Percentiles rank a stretch among this genome's conserved stretches.
phyloP scores from a whole-genome alignment of 2,329 filamentous ascomycete genomes.

The Tolypocladium sp. region DNA sequence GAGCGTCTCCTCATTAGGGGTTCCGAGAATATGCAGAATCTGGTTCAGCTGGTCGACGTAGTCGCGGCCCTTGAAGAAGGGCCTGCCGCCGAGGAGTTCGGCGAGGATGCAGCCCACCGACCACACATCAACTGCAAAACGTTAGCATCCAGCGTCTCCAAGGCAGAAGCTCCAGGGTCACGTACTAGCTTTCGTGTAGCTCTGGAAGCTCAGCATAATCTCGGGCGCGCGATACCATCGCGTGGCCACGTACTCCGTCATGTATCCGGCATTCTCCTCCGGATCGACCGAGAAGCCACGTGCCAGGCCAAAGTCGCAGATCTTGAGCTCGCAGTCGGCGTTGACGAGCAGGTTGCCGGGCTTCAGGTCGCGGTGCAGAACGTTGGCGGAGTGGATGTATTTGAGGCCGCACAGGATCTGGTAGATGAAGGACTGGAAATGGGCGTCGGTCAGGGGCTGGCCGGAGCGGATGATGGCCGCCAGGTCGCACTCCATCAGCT shows the following conservation, averaged over 20 bases:
- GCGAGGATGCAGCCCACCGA: constrained; percentile 97
- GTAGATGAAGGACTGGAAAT: constrained; percentile 99
- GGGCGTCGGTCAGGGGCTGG: constrained; percentile 92
- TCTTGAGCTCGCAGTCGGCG: constrained; percentile 98
- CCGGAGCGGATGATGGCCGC: constrained; percentile 96
- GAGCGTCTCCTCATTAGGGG: constrained; percentile 90
- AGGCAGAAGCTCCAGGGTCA: constrained; percentile 20
- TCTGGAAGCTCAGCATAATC: constrained; percentile 99
- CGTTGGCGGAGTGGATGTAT: constrained; percentile 98
- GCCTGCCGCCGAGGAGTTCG: constrained; percentile 87
- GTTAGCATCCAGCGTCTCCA: not conserved
- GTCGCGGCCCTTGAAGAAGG: constrained; percentile 98
- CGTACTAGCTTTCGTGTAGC: constrained; percentile 99
- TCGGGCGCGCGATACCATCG: constrained; percentile 93
- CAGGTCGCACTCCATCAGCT: constrained; percentile 98
- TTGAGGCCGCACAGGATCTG: constrained; percentile 98
- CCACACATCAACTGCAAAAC: constrained; percentile 81
- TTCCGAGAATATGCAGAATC: constrained; percentile 95
- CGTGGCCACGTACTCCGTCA: constrained; percentile 98
- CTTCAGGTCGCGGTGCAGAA: constrained; percentile 93
- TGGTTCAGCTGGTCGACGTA: constrained; percentile 99
- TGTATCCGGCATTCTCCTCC: constrained; percentile 97
- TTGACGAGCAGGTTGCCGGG: constrained; percentile 96
- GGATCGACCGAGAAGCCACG: constrained; percentile 95
- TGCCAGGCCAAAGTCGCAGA: constrained; percentile 94